phyloP scores from a whole-genome alignment of 1,284 basidiomycete genomes.

The Meira nashicola region DNA sequence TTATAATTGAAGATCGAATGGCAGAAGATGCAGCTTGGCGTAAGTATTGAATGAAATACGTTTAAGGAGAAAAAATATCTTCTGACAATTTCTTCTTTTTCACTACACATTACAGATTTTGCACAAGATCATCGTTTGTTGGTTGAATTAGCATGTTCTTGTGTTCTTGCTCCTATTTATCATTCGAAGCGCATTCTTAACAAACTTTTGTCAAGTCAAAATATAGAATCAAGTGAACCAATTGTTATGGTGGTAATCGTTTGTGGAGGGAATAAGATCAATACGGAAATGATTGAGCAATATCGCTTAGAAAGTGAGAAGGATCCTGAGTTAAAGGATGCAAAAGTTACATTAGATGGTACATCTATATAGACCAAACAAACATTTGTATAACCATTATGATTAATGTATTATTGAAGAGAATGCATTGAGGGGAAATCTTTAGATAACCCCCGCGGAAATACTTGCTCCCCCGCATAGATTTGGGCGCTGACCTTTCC shows the following conservation, averaged over 20 bases:
- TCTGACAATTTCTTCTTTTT: background rate
- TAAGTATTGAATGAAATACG: background rate
- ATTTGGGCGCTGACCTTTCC: too few species aligned
- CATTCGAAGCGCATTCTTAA: slow-evolving; percentile 22
- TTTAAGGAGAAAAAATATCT: slow-evolving; percentile 3
- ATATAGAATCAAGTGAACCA: slow-evolving; percentile 8
- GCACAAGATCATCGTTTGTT: slow-evolving; percentile 26
- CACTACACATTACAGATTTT: background rate
- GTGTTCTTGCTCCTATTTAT: slow-evolving; percentile 31
- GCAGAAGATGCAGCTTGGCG: slow-evolving; percentile 27
- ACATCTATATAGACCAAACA: too few species aligned
- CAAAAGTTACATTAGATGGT: too few species aligned
- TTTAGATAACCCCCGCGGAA: too few species aligned
- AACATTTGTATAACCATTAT: too few species aligned
- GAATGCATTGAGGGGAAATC: too few species aligned
- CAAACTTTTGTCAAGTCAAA: slow-evolving; percentile 6
- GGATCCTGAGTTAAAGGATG: slow-evolving; percentile 6
- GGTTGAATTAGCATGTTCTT: slow-evolving; percentile 44
- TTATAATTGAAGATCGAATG: slow-evolving; percentile 35
- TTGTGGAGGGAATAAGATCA: slow-evolving; percentile 41
- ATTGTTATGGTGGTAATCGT: slow-evolving; percentile 34
- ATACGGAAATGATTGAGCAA: slow-evolving; percentile 11
- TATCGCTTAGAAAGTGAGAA: background rate
- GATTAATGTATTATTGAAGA: too few species aligned
- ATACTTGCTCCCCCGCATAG: too few species aligned